phyloP scores from a whole-genome alignment of 1,139 yeast species.

The Candida sp. region DNA sequence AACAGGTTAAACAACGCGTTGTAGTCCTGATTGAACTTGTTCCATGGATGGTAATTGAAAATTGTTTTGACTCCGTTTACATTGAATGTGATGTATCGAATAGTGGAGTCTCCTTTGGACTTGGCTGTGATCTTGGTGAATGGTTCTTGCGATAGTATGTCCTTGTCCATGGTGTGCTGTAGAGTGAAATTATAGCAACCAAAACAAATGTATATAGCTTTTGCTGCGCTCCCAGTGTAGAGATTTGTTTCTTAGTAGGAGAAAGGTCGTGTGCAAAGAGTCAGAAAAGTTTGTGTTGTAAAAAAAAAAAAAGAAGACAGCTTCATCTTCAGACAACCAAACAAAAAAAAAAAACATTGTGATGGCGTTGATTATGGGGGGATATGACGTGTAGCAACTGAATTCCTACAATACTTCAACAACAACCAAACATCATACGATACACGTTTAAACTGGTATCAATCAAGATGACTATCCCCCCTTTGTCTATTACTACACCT shows the following conservation, averaged over 20 bases:
- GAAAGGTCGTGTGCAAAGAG: not conserved
- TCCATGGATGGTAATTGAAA: constrained; percentile 87
- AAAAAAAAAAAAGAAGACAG: too few relatives aligned
- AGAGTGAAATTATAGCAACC: not conserved
- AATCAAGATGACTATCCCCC: too few relatives aligned
- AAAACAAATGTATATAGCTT: too few relatives aligned
- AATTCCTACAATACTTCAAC: too few relatives aligned
- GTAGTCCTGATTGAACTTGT: constrained; percentile 48
- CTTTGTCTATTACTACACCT: too few relatives aligned
- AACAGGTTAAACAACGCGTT: constrained; percentile 55
- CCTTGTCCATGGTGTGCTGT: constrained; percentile 4
- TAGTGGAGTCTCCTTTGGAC: constrained; percentile 7
- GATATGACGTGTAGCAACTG: not conserved
- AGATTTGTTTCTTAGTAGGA: too few relatives aligned
- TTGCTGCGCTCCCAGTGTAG: too few relatives aligned
- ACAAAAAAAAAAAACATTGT: not conserved
- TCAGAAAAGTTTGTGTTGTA: not conserved
- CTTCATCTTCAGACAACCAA: too few relatives aligned
- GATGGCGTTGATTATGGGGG: not conserved
- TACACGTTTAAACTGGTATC: too few relatives aligned
- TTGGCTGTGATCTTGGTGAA: constrained; percentile 15
- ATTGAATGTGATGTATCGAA: constrained; percentile 73
- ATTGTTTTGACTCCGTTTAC: constrained; percentile 86
- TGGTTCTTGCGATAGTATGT: constrained; percentile 14
- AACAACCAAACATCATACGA: too few relatives aligned